phyloP scores from a whole-genome alignment of 2,329 filamentous ascomycete species.

The Onygena corvina region DNA sequence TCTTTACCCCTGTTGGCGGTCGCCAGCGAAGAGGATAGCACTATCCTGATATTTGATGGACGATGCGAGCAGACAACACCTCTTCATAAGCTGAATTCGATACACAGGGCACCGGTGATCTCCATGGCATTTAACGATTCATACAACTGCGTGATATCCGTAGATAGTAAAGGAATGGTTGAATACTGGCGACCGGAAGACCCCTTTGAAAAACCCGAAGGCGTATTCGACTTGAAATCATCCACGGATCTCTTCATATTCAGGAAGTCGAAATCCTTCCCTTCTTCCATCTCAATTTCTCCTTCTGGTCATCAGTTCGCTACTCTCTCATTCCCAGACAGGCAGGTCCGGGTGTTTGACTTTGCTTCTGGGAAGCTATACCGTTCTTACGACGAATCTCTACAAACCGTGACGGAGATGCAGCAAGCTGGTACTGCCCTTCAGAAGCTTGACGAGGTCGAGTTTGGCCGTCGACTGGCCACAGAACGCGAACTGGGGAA shows the following conservation, averaged over 20 bases:
- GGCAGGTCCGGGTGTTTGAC: slow-evolving; percentile 86
- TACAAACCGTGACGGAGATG: slow-evolving; percentile 82
- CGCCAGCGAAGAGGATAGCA: slow-evolving; percentile 58
- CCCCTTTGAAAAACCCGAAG: slow-evolving; percentile 79
- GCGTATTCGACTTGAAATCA: slow-evolving; percentile 86
- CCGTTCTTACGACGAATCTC: slow-evolving; percentile 87
- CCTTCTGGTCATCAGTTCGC: slow-evolving; percentile 77
- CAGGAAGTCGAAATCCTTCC: slow-evolving; percentile 83
- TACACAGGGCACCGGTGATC: slow-evolving; percentile 73
- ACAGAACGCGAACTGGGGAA: slow-evolving; percentile 77
- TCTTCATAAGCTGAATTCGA: slow-evolving; percentile 60
- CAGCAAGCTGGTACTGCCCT: slow-evolving; percentile 81
- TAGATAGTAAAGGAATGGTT: slow-evolving; percentile 81
- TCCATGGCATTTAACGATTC: slow-evolving; percentile 80
- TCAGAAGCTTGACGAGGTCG: slow-evolving; percentile 73
- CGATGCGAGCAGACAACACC: slow-evolving; percentile 66
- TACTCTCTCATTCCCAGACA: slow-evolving; percentile 81
- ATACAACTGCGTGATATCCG: slow-evolving; percentile 83
- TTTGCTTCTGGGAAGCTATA: slow-evolving; percentile 80
- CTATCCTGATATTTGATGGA: slow-evolving; percentile 78
- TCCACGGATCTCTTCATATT: slow-evolving; percentile 92
- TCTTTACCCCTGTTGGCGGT: slow-evolving; percentile 77
- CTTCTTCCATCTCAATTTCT: slow-evolving; percentile 71
- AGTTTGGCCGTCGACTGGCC: slow-evolving; percentile 79
- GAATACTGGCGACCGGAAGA: slow-evolving; percentile 82